Conservation (phyloP, 768 basidiomycete species). For the Lactarius indigo region DNA sequence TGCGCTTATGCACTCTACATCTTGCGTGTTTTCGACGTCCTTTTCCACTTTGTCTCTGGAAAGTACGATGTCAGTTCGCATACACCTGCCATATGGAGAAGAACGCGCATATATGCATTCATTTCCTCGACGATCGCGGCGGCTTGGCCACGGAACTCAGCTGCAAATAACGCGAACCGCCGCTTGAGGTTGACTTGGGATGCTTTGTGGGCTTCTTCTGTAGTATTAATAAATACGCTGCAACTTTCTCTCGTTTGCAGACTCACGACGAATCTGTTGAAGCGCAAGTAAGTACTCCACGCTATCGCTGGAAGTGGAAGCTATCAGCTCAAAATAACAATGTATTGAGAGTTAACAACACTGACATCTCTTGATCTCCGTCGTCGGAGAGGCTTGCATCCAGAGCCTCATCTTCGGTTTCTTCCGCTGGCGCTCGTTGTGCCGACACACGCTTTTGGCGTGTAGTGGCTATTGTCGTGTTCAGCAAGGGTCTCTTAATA, state of each 20-base stretch:
- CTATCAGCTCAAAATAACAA: neutral
- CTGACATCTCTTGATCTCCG: constrained; percentile 8
- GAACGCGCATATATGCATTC: constrained; percentile 25
- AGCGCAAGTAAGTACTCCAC: constrained; percentile 13
- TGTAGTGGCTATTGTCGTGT: neutral
- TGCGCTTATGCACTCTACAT: neutral
- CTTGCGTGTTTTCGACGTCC: constrained; percentile 2
- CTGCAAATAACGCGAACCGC: constrained; percentile 6
- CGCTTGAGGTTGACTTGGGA: constrained; percentile 12
- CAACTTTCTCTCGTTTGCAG: neutral
- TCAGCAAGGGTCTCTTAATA: neutral
- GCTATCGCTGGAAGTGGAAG: constrained; percentile 4
- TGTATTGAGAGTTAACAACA: neutral
- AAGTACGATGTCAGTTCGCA: neutral
- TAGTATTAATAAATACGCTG: neutral
- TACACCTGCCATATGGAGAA: neutral
- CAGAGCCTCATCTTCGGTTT: constrained; percentile 2
- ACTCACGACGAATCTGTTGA: constrained; percentile 18
- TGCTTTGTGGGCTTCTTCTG: constrained; percentile 9
- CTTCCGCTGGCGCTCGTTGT: neutral
- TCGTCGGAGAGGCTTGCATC: constrained; percentile 6
- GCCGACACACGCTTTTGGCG: neutral
- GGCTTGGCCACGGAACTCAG: constrained; percentile 17
- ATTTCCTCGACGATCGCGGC: constrained; percentile 14
- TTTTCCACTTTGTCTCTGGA: constrained; percentile 14